Percentiles rank a stretch among this genome's conserved stretches.
Evolutionary conservation across 1,139 yeast genomes (phyloP).

Genomic region (Arxiozyma heterogenica): DNA sequence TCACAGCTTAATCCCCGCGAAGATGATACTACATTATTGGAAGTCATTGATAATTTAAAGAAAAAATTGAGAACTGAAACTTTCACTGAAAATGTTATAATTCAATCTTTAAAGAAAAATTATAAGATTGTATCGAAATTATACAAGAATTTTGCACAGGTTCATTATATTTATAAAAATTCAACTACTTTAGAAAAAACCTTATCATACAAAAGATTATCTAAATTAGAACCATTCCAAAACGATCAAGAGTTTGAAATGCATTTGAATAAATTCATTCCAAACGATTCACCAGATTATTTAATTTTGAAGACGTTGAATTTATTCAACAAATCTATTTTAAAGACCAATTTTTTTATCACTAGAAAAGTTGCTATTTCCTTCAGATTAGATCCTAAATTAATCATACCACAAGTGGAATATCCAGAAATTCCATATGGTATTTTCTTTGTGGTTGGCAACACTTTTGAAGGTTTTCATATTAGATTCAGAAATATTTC

Average conservation of each 20-base stretch:
- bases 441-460: conserved; percentile 91
- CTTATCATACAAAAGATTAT: conserved; percentile 78
- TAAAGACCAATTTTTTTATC: conserved; percentile 89
- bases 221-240: conserved; percentile 66
- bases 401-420: conserved; percentile 67
- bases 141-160: conserved; percentile 86
- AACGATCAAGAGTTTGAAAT: conserved; percentile 66
- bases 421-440: conserved; percentile 92
- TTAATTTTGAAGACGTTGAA: conserved; percentile 75
- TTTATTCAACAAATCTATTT: conserved; percentile 73
- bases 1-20: conserved; percentile 19
- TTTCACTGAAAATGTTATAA: conserved; percentile 76
- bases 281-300: conserved; percentile 68
- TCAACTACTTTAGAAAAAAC: conserved; percentile 57
- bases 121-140: conserved; percentile 69
- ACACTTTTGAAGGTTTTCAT: conserved; percentile 96
- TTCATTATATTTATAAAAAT: conserved; percentile 63
- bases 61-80: conserved; percentile 90
- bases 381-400: conserved; percentile 79
- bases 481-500: conserved; percentile 95
- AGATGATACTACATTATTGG: conserved; percentile 44
- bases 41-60: conserved; percentile 71
- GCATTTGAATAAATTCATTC: conserved; percentile 58
- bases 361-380: conserved; percentile 93
- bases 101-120: conserved; percentile 65